Percentiles rank a stretch among this genome's conserved stretches.
These are phyloP conservation scores for Dalbergia cochinchinensis DNA, from an alignment of 306 rosid genomes.

Conservation along the genomic window DNA sequence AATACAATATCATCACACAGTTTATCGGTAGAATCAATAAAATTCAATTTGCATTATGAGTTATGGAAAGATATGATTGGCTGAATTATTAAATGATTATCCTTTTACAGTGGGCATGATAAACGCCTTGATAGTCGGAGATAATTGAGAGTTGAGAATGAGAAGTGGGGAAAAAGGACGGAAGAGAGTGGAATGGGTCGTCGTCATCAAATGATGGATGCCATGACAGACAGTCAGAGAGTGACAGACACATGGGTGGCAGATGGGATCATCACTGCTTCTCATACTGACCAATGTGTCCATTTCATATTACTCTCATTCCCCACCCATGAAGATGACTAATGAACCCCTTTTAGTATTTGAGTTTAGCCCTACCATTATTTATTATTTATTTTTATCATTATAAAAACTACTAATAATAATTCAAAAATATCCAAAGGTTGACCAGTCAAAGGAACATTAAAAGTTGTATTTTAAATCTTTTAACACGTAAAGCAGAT, in stretches of 20 bases:
- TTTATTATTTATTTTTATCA: neutral
- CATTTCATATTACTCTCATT: too few relatives aligned
- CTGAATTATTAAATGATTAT: too few relatives aligned
- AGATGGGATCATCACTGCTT: too few relatives aligned
- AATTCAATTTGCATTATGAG: too few relatives aligned
- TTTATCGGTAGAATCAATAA: too few relatives aligned
- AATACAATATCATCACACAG: too few relatives aligned
- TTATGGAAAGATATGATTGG: too few relatives aligned
- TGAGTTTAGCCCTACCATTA: too few relatives aligned
- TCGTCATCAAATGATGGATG: conserved; percentile 20
- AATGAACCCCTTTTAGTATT: too few relatives aligned
- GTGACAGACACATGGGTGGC: conserved; percentile 10
- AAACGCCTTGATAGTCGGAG: conserved; percentile 11
- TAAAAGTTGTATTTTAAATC: conserved; percentile 49
- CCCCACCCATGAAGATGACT: too few relatives aligned
- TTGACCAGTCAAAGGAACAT: conserved; percentile 79
- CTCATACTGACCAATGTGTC: too few relatives aligned
- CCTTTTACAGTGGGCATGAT: conserved; percentile 4
- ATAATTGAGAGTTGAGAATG: neutral
- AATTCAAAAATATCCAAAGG: neutral
- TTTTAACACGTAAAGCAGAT: conserved; percentile 50
- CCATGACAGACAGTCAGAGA: neutral
- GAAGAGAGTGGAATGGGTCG: conserved; percentile 29
- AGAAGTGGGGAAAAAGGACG: too few relatives aligned
- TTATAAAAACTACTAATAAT: neutral